Evolutionary conservation across 495 filamentous ascomycete genomes (phyloP), one percentile per base, ranked within the genome.

Genomic region (Aspergillus indologenus): DNA sequence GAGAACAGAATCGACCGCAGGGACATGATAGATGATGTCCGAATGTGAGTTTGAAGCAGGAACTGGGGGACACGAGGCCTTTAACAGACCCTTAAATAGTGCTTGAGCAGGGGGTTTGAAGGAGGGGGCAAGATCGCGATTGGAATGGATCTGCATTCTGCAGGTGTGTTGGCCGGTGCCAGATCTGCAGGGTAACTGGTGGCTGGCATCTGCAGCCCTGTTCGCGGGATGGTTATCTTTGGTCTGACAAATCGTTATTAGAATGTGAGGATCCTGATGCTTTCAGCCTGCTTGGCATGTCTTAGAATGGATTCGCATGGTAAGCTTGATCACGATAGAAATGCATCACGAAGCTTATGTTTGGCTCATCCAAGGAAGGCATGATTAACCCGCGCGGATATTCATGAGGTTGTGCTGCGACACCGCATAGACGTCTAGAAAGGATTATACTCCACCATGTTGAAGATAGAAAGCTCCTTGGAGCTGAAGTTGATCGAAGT

Each of bases 91-190:
- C 3, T 51, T 24, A 18, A 31, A 31, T 23, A 50, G 48, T 51
- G 18, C 18, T 12, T 19, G 31, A 51, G 29, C 15, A 31, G 23
- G 14, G n/a, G 22, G 12, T 19, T n/a, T 23, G 12, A 17, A 40
- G 34, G 34, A 40, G 34, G 34, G 22, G 23, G 18, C 15, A 19
- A 29, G 22, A 18, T 22, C 12, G 20, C 23, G 18, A 29, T 11
- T 19, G 48, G 48, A 51, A 51, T 51, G 48, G 48, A 51, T 51
- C 48, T 31, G 23, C 48, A 51, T 51, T 51, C 47, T 51, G 48
- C 48, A n/a, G 48, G 15, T 31, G 48, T 29, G 48, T 51, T 51
- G 48, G 12, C 7, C 12, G 34, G 5, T 40, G 34, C 34, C 34
- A 40, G 34, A 40, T 40, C 34, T 40, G 34, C 34, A 40, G 34